Percentiles rank a stretch among this genome's conserved stretches.
These are phyloP conservation scores for Ophiocytium majus DNA, from an alignment of 352 stramenopile genomes.

Conservation along the genomic window DNA sequence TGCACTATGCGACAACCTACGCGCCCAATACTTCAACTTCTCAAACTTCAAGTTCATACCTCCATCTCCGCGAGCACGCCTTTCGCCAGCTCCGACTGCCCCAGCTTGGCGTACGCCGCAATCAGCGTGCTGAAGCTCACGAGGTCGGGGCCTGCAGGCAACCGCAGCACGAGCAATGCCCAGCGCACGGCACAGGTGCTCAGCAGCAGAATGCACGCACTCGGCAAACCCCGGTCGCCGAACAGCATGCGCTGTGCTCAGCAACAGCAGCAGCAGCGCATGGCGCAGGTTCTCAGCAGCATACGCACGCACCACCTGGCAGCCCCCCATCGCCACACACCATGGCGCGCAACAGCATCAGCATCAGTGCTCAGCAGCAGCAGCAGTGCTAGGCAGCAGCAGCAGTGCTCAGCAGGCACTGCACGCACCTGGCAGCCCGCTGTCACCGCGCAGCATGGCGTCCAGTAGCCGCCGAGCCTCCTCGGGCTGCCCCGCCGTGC, in stretches of 20 bases:
- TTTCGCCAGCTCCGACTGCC: not conserved
- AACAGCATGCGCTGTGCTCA: too few species aligned
- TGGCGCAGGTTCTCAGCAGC: too few species aligned
- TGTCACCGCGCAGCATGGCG: not conserved
- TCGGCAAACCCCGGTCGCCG: too few species aligned
- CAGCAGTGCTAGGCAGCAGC: too few species aligned
- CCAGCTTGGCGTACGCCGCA: conserved; percentile 5
- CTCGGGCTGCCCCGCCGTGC: conserved; percentile 29
- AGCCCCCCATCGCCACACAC: too few species aligned
- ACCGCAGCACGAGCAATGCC: not conserved
- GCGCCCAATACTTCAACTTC: not conserved
- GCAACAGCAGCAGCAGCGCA: too few species aligned
- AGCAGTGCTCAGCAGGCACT: not conserved
- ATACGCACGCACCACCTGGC: too few species aligned
- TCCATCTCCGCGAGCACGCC: conserved; percentile 14
- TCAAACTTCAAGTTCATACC: not conserved
- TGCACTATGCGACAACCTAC: too few species aligned
- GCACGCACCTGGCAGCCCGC: not conserved
- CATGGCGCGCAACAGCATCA: too few species aligned
- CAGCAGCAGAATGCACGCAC: too few species aligned
- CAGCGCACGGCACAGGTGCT: too few species aligned
- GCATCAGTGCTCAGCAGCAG: too few species aligned
- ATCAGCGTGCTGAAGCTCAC: conserved; percentile 27
- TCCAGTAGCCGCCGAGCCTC: conserved; percentile 38
- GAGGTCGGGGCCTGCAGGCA: not conserved